A percentile compares a stretch with the other conserved stretches of the same genome.
These are phyloP conservation scores for Rhizopus arrhizus DNA, from an alignment of 371 early-diverging fungal genomes.

Conservation along the genomic window DNA sequence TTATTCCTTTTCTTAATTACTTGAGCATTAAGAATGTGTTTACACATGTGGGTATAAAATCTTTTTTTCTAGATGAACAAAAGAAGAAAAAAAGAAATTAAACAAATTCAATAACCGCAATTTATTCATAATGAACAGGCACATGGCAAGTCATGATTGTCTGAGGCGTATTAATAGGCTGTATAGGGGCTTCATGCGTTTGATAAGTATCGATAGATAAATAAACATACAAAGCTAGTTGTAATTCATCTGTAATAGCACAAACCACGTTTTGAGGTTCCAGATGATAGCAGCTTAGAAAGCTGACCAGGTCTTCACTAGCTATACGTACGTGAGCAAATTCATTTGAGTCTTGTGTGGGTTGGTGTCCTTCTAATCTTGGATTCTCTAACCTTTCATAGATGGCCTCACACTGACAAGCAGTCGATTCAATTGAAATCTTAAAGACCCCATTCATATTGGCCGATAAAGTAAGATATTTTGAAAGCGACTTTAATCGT, in stretches of 20 bases:
- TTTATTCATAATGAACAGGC: conserved; percentile 30
- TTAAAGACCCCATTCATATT: conserved; percentile 61
- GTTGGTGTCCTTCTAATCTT: conserved; percentile 15
- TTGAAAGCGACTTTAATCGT: conserved; percentile 47
- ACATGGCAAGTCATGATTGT: conserved; percentile 37
- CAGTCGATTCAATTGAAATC: conserved; percentile 44
- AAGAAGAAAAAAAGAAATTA: conserved; percentile 3
- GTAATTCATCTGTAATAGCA: conserved; percentile 32
- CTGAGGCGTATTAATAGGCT: conserved; percentile 10
- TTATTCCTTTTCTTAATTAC: conserved; percentile 43
- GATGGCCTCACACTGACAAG: conserved; percentile 48
- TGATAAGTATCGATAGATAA: conserved; percentile 32
- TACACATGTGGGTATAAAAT: conserved; percentile 60
- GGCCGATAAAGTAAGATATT: conserved; percentile 52
- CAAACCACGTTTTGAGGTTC: conserved; percentile 63
- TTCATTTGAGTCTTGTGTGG: conserved; percentile 2
- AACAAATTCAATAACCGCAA: neutral
- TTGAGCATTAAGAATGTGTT: conserved; percentile 96
- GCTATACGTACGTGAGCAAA: conserved; percentile 53
- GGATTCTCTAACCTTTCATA: conserved; percentile 56
- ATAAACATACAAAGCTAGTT: conserved; percentile 39
- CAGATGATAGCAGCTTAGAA: conserved; percentile 55
- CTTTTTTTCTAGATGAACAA: neutral
- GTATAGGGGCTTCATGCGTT: conserved; percentile 16
- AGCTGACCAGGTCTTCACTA: conserved; percentile 61